These are phyloP conservation scores for Fusarium vanettenii DNA, from an alignment of 2,329 filamentous ascomycete species.

Conservation along the genomic window DNA sequence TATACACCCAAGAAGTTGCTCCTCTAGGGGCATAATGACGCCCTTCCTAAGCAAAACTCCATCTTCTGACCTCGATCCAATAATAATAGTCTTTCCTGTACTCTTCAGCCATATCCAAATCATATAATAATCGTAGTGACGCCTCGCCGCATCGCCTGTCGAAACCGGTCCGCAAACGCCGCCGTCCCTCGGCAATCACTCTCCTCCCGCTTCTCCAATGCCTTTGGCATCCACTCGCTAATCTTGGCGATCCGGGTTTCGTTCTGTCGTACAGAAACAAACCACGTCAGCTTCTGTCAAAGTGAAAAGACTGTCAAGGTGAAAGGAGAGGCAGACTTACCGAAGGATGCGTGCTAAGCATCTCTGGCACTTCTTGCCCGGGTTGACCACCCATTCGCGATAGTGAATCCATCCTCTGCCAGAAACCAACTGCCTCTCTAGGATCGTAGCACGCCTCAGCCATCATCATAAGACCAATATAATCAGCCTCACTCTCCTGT, in stretches of 20 bases:
- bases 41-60: not conserved
- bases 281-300: not conserved
- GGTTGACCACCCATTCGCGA: slow-evolving; percentile 46
- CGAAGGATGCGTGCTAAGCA: slow-evolving; percentile 81
- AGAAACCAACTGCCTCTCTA: slow-evolving; percentile 72
- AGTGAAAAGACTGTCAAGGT: not conserved
- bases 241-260: slow-evolving; percentile 74
- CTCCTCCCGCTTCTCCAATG: slow-evolving; percentile 62
- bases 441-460: slow-evolving; percentile 83
- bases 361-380: slow-evolving; percentile 70
- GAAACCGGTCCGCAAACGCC: slow-evolving; percentile 65
- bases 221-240: slow-evolving; percentile 69
- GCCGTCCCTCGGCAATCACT: slow-evolving; percentile 67
- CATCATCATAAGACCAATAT: slow-evolving; percentile 87
- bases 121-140: slow-evolving; percentile 28
- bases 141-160: slow-evolving; percentile 57
- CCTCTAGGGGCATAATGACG: not conserved
- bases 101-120: not conserved
- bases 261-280: slow-evolving; percentile 54
- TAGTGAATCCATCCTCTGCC: slow-evolving; percentile 71
- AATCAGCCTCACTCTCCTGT: slow-evolving; percentile 83
- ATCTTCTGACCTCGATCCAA: not conserved
- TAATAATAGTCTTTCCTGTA: not conserved
- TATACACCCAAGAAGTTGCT: not conserved
- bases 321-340: slow-evolving; percentile 54